Evolutionary conservation across 1,284 basidiomycete genomes (phyloP), one percentile per base, ranked within the genome.

Genomic region (Puccinia hordei): DNA sequence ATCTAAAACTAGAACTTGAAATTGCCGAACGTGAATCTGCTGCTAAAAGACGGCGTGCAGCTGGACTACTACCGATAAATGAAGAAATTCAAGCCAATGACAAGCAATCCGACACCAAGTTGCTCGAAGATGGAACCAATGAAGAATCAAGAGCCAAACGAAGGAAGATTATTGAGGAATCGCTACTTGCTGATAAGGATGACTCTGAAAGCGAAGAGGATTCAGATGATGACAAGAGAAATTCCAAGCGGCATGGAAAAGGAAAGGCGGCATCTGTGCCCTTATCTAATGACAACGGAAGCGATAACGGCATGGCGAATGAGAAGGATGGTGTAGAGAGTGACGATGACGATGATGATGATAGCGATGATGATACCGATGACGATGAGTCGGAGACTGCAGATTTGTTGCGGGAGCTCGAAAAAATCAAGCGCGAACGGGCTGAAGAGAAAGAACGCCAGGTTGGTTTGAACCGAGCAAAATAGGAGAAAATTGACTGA

Each of bases 341-440:
- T 51, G 82, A 71, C 73, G 77, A 59, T 24, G 77, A 81, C 22
- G 79, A 78, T 15, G 76, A 81, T 61, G 72, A 55, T 15, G 76
- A 81, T 61, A 66, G 46, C 17, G 75, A 74, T 63, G 71, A 82
- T 22, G 82, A 82, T 68, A 81, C 81, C 46, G 82, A 81, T 35
- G 81, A 83, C 27, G 86, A 87, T 8, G 87, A 87, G 19, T 94
- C 95, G 83, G 94, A 97, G 82, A 95, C 93, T 0, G 94, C 93
- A 0, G 94, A 95, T 84, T 88, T 98, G 33, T 88, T 98, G 83
- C 90, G 44, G 33, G 66, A 68, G 85, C 88, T 98, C 27, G 95
- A 95, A 86, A 96, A 95, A 87, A 97, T 97, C 83, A 97, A 96
- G 86, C 90, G 91, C 75, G 94, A 98, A 85, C 89, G 95, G 22